Conservation (phyloP, 345 rosid genomes). For the Brassica cretica region DNA sequence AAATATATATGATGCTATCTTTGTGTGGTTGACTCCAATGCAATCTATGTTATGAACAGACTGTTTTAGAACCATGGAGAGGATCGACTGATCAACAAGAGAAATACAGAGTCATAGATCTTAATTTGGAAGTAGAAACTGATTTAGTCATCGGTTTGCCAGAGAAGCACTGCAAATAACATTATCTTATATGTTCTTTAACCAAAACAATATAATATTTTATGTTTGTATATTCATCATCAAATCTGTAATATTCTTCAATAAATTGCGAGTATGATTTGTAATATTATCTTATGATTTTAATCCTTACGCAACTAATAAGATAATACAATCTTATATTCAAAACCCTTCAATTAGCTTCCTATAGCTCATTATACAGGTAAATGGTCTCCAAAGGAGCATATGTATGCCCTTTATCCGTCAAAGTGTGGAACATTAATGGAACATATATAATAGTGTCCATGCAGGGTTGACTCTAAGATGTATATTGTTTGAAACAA, state of each 20-base stretch:
- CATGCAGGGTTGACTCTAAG: background rate
- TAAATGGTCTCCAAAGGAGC: background rate
- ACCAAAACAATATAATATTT: background rate
- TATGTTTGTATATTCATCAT: background rate
- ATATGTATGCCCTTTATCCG: background rate
- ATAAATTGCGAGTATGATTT: conserved; percentile 10
- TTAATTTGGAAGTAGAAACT: conserved; percentile 34
- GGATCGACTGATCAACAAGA: conserved; percentile 24
- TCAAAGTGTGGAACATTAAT: background rate
- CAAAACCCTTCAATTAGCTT: background rate
- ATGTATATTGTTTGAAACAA: background rate
- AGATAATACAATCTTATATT: background rate
- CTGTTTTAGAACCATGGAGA: conserved; percentile 22
- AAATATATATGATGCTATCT: background rate
- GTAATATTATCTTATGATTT: background rate
- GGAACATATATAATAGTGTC: background rate
- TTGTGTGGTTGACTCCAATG: conserved; percentile 7
- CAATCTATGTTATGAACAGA: conserved; percentile 30
- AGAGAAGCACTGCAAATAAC: conserved; percentile 8
- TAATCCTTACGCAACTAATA: background rate
- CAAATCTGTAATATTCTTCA: background rate
- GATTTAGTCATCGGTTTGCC: conserved; percentile 40
- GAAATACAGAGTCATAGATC: conserved; percentile 31
- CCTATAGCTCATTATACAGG: background rate
- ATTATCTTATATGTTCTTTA: conserved; percentile 3